Evolutionary conservation across 2,329 filamentous ascomycete species (phyloP).

Genomic region (Chaetomium sp.): DNA sequence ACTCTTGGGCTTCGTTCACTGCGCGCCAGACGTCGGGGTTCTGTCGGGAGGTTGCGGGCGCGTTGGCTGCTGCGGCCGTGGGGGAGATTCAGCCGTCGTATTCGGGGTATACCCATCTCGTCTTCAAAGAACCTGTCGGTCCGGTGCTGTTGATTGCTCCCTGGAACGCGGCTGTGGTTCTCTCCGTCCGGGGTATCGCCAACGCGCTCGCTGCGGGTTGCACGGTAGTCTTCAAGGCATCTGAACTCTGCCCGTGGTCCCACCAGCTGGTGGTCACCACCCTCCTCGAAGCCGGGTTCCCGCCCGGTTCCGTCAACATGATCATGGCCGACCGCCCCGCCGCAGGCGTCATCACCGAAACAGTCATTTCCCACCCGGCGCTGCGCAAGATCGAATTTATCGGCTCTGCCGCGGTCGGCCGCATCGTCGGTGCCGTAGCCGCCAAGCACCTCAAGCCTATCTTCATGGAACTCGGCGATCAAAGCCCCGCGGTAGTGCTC

Average conservation of each 20-base stretch:
- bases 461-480: neutral
- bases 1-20: neutral
- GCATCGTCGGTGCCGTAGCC: neutral
- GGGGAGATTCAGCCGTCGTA: neutral
- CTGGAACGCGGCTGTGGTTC: neutral
- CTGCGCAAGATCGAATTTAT: neutral
- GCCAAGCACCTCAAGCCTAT: neutral
- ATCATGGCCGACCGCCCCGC: neutral
- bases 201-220: neutral
- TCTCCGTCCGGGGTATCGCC: neutral
- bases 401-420: neutral
- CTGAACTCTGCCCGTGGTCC: neutral
- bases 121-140: neutral
- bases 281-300: neutral
- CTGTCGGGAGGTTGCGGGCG: neutral
- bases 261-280: neutral
- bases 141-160: neutral
- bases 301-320: neutral
- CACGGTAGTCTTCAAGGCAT: neutral
- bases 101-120: neutral
- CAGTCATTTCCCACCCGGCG: neutral
- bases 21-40: neutral
- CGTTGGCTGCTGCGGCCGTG: neutral
- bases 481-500: neutral
- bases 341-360: neutral